phyloP scores from a whole-genome alignment of 2,329 filamentous ascomycete species.

The Alternaria triticimaculans region DNA sequence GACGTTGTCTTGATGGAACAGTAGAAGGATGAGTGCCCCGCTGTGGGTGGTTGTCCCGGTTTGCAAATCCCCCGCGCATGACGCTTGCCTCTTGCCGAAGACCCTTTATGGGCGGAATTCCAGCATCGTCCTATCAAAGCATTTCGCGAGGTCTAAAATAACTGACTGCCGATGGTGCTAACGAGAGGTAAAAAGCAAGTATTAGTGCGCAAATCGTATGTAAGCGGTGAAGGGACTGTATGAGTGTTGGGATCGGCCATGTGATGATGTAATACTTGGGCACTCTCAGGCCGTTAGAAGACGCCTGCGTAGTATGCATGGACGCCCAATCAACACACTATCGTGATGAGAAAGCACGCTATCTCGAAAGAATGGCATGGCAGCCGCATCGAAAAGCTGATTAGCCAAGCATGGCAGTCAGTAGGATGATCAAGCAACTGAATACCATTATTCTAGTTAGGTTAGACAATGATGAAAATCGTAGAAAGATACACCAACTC shows the following conservation, averaged over 20 bases:
- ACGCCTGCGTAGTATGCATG: background rate
- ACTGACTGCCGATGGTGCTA: background rate
- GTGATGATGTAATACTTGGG: background rate
- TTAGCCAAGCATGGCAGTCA: background rate
- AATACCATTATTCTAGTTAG: background rate
- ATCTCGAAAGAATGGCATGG: background rate
- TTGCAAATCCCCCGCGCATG: constrained; percentile 7
- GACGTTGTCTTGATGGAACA: background rate
- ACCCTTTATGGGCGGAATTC: background rate
- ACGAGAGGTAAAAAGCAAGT: background rate
- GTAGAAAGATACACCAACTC: constrained; percentile 12
- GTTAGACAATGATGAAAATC: background rate
- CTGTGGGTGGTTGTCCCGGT: background rate
- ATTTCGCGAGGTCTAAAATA: background rate
- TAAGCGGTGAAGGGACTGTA: background rate
- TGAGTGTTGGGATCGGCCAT: background rate
- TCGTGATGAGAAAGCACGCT: background rate
- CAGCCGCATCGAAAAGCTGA: background rate
- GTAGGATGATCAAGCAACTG: background rate
- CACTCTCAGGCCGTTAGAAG: background rate
- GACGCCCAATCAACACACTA: background rate
- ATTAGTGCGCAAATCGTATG: background rate
- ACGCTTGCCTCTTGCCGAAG: constrained; percentile 8
- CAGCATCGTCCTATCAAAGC: background rate
- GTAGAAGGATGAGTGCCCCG: constrained; percentile 5